A percentile compares a stretch with the other conserved stretches of the same genome.
Conservation (phyloP, 2,329 filamentous ascomycete genomes). For the Coniochaeta sp. region DNA sequence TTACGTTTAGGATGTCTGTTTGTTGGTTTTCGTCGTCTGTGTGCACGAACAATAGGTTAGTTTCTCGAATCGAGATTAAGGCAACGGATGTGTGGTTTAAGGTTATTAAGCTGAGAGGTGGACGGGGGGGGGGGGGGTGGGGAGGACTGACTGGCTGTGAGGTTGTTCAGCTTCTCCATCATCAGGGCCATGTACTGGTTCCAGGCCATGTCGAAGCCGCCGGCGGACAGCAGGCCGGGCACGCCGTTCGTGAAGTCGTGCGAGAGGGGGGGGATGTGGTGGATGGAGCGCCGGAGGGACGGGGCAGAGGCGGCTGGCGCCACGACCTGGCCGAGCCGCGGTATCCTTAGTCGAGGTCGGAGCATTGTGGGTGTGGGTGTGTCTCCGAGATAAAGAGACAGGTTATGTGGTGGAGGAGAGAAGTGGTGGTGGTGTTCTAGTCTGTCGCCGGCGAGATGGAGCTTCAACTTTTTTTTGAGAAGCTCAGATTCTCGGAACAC, state of each 20-base stretch:
- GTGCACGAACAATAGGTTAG: too few species aligned
- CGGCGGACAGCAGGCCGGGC: conserved; percentile 61
- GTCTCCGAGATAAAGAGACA: too few species aligned
- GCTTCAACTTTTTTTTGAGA: conserved; percentile 4
- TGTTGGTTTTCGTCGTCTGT: conserved; percentile 58
- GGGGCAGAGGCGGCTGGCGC: conserved; percentile 6
- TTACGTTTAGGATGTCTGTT: conserved; percentile 56
- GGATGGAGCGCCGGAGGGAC: conserved; percentile 30
- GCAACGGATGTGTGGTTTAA: too few species aligned
- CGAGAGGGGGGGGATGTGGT: conserved; percentile 16
- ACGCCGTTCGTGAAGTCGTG: conserved; percentile 47
- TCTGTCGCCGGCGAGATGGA: background rate
- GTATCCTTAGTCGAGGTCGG: conserved; percentile 3
- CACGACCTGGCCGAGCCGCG: background rate
- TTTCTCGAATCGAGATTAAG: too few species aligned
- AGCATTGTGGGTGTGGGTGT: background rate
- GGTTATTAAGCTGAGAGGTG: background rate
- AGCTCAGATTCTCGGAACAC: background rate
- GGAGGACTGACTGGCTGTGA: conserved; percentile 57
- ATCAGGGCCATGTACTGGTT: conserved; percentile 71
- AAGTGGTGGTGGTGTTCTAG: background rate
- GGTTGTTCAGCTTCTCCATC: conserved; percentile 66
- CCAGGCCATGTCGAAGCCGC: conserved; percentile 72
- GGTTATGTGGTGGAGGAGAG: background rate
- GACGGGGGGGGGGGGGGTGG: conserved; percentile 1